A percentile compares a stretch with the other conserved stretches of the same genome.
Evolutionary conservation across 106 monocot genomes (phyloP).

Genomic region (Dioscorea dumetorum): DNA sequence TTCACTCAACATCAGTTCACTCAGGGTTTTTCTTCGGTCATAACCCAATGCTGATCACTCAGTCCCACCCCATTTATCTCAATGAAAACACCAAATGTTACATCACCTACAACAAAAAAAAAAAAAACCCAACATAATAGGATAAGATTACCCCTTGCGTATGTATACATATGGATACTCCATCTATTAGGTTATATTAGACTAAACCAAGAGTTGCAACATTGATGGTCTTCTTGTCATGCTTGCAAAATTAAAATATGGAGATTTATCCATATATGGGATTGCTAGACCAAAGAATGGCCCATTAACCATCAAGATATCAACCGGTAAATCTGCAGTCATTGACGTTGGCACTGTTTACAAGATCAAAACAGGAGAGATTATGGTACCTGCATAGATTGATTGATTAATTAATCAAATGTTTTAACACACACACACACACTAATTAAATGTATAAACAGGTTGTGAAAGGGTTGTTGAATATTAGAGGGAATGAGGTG

Average conservation of each 20-base stretch:
- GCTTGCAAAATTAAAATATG: constrained; percentile 6
- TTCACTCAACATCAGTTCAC: too few relatives aligned
- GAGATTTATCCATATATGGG: constrained; percentile 32
- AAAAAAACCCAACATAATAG: too few relatives aligned
- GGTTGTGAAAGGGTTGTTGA: constrained; percentile 10
- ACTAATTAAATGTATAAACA: not conserved
- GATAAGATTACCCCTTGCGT: too few relatives aligned
- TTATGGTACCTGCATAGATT: constrained; percentile 12
- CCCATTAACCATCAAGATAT: constrained; percentile 18
- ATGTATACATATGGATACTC: too few relatives aligned
- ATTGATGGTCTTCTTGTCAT: too few relatives aligned
- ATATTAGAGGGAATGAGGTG: constrained; percentile 13
- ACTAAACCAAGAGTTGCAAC: too few relatives aligned
- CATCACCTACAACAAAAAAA: too few relatives aligned
- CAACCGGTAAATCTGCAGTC: constrained; percentile 24
- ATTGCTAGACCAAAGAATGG: constrained; percentile 21
- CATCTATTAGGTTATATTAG: too few relatives aligned
- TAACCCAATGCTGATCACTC: too few relatives aligned
- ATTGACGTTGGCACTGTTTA: constrained; percentile 37
- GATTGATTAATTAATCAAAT: not conserved
- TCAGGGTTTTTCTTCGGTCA: too few relatives aligned
- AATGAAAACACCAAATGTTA: too few relatives aligned
- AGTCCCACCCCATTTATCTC: too few relatives aligned
- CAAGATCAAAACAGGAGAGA: constrained; percentile 37
- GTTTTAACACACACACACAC: not conserved